These are phyloP conservation scores for Lichenothelia convexa DNA, from an alignment of 495 filamentous ascomycete species.

Conservation along the genomic window DNA sequence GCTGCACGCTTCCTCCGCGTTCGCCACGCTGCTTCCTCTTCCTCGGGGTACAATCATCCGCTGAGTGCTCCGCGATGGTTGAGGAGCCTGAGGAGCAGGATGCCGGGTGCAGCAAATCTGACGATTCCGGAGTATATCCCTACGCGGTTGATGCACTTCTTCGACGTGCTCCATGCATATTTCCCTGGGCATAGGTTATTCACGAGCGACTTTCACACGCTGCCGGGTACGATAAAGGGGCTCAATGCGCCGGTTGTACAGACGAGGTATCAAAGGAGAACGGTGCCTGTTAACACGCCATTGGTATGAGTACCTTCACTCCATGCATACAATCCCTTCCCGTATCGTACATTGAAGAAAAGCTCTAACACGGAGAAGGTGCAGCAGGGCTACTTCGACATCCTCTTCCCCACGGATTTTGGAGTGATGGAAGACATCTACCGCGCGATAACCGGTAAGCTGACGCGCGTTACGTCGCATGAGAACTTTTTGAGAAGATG, in stretches of 20 bases:
- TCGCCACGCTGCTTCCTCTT: slow-evolving; percentile 44
- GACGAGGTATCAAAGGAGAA: slow-evolving; percentile 70
- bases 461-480: slow-evolving; percentile 68
- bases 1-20: slow-evolving; percentile 67
- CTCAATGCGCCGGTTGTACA: slow-evolving; percentile 90
- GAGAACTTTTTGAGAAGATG: slow-evolving; percentile 79
- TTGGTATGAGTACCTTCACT: slow-evolving; percentile 40
- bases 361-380: slow-evolving; percentile 35
- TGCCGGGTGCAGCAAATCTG: slow-evolving; percentile 58
- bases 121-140: slow-evolving; percentile 81
- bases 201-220: slow-evolving; percentile 72
- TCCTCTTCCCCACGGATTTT: slow-evolving; percentile 95
- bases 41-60: slow-evolving; percentile 31
- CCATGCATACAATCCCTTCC: background rate
- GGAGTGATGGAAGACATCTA: slow-evolving; percentile 74
- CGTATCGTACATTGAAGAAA: background rate
- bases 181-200: slow-evolving; percentile 82
- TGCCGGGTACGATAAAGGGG: slow-evolving; percentile 67
- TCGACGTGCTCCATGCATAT: slow-evolving; percentile 64
- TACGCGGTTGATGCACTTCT: slow-evolving; percentile 88
- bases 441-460: slow-evolving; percentile 72
- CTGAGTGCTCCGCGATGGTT: slow-evolving; percentile 33
- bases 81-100: slow-evolving; percentile 35
- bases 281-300: slow-evolving; percentile 76
- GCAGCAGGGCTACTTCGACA: slow-evolving; percentile 96